Evolutionary conservation across 441 rosid species (phyloP), one percentile per base, ranked within the genome.

Genomic region (Cnidoscolus chayamansa): DNA sequence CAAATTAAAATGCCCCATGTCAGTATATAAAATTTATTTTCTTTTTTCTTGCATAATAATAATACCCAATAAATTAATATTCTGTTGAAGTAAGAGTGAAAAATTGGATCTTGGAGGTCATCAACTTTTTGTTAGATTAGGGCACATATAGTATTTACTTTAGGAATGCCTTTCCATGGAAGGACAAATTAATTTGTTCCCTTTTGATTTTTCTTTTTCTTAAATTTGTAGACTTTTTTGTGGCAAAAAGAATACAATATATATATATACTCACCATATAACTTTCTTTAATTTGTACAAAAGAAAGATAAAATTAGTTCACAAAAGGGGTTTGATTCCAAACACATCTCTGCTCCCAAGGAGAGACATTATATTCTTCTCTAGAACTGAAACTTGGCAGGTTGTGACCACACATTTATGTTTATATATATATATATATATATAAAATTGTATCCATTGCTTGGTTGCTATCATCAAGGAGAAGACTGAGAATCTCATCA

Each of bases 1-100:
- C 86, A 77, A 74, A 35, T 35, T 35, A 2, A 35, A 35, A 86
- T 80, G 84, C 69, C 77, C 72, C 72, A 67, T 77, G 82, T 77
- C 82, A 83, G 81, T 77, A 47, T 45, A 12, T 11, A 32, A 32
- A 61, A 35, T 15, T 16, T 63, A n/a, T n/a, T 19, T 30, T 55
- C 4, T 35, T 6, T 55, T 77, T 72, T 56, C 63, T 67, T 47
- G 72, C 67, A 73, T 63, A 70, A 67, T 71, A 56, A 55, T 64
- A 62, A 72, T 31, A 53, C 65, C 45, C 64, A 25, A 55, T 53
- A 17, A 56, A 47, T 9, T 51, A 54, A 25, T 25, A 25, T 25
- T 25, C 25, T 25, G 25, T 40, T 40, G 45, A 40, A 5, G 45
- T 40, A 5, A 40, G 45, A 40, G 6, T 40, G 6, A 43, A 57